phyloP scores from a whole-genome alignment of 768 basidiomycete genomes.

The Suillus lakei region DNA sequence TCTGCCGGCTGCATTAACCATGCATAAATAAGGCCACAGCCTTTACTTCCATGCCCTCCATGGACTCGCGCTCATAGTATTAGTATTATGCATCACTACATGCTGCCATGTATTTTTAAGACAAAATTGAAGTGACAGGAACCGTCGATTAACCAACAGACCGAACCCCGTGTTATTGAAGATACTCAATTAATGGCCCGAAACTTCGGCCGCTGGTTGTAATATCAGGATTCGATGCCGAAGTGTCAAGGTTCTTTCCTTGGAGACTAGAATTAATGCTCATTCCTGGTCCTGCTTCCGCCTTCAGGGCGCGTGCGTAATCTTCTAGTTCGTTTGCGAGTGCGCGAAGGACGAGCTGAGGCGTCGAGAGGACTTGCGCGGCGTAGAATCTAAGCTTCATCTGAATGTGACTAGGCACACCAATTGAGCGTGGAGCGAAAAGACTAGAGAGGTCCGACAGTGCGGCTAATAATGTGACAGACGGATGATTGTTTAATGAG shows the following conservation, averaged over 20 bases:
- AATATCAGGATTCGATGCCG: background rate
- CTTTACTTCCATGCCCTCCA: background rate
- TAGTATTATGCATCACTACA: background rate
- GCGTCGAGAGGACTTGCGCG: slow-evolving; percentile 59
- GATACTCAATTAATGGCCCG: background rate
- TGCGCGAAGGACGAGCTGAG: slow-evolving; percentile 43
- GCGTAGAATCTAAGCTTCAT: slow-evolving; percentile 76
- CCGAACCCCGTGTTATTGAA: background rate
- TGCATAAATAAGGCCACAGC: background rate
- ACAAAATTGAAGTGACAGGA: background rate
- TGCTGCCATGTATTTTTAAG: background rate
- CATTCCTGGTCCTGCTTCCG: background rate
- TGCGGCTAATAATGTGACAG: slow-evolving; percentile 22
- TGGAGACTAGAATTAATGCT: background rate
- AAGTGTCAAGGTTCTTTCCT: background rate
- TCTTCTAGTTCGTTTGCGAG: slow-evolving; percentile 46
- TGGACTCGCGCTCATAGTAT: background rate
- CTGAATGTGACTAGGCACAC: slow-evolving; percentile 44
- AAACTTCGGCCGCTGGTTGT: background rate
- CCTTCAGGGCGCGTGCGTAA: background rate
- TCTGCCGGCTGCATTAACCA: background rate
- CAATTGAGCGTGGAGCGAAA: slow-evolving; percentile 26
- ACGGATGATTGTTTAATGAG: slow-evolving; percentile 20
- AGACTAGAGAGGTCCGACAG: slow-evolving; percentile 31
- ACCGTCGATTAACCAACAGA: background rate